phyloP scores from a whole-genome alignment of 345 rosid genomes.

The Eucalyptus polybractea region DNA sequence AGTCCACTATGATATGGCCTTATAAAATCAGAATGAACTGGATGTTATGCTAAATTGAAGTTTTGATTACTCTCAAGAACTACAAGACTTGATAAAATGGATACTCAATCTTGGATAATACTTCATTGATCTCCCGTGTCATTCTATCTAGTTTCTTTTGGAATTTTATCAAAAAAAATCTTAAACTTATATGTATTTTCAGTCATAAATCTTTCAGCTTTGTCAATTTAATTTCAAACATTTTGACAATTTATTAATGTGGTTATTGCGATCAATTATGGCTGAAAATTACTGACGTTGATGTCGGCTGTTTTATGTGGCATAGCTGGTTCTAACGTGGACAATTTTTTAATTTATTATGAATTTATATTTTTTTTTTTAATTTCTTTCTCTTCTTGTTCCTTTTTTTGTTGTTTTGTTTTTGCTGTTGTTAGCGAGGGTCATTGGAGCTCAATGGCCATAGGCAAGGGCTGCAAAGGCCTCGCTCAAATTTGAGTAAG shows the following conservation, averaged over 20 bases:
- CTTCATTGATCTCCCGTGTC: not conserved
- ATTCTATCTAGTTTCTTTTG: not conserved
- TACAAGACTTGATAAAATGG: not conserved
- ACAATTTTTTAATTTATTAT: too few relatives aligned
- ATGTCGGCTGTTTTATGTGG: accelerated
- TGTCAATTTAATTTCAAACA: too few relatives aligned
- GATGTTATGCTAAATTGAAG: not conserved
- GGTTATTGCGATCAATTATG: not conserved
- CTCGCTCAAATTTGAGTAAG: not conserved
- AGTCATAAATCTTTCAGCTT: too few relatives aligned
- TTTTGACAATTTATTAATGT: not conserved
- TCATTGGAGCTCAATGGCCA: too few relatives aligned
- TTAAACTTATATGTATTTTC: too few relatives aligned
- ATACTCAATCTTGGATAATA: not conserved
- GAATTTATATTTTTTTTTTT: too few relatives aligned
- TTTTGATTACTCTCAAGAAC: not conserved
- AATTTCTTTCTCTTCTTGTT: too few relatives aligned
- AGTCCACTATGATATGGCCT: constrained; percentile 4
- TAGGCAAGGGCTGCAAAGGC: not conserved
- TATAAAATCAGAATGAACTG: not conserved
- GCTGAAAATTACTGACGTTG: too few relatives aligned
- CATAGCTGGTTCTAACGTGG: accelerated
- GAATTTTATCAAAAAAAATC: not conserved
- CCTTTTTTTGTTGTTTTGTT: too few relatives aligned
- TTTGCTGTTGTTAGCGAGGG: too few relatives aligned